Evolutionary conservation across 345 rosid genomes (phyloP).

Genomic region (Lagerstroemia speciosa): DNA sequence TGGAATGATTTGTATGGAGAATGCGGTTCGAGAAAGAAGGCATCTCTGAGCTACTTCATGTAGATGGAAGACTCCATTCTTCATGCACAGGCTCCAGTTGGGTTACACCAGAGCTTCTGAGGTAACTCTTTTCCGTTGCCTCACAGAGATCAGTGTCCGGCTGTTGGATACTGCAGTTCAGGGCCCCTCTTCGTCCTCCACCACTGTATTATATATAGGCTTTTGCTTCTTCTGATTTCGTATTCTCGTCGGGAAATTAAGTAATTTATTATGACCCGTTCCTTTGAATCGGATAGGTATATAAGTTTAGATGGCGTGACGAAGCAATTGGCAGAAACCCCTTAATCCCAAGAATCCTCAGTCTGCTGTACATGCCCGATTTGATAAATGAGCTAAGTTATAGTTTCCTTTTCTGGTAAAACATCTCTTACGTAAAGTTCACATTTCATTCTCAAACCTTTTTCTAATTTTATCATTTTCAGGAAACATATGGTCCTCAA

Average conservation of each 20-base stretch:
- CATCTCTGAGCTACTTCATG: constrained; percentile 90
- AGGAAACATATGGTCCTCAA: no score
- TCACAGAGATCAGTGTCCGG: neutral
- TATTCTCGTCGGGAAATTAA: neutral
- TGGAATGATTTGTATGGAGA: constrained; percentile 98
- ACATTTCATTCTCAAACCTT: no score
- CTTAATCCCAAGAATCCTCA: no score
- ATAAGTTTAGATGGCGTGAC: neutral
- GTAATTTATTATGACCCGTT: neutral
- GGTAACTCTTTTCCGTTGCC: neutral
- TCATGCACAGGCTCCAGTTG: neutral
- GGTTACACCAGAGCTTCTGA: neutral
- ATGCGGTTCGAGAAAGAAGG: constrained; percentile 94
- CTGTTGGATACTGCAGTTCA: neutral
- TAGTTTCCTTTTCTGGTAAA: no score
- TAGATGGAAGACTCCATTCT: constrained; percentile 30
- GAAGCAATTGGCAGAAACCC: no score
- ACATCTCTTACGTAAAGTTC: no score
- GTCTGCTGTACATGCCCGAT: no score
- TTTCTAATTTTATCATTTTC: no score
- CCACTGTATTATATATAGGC: constrained; percentile 20
- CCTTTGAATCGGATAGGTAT: neutral
- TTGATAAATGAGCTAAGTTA: no score
- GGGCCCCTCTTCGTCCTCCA: neutral
- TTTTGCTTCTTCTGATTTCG: constrained; percentile 8